Base-by-base conservation (phyloP, 2,329 filamentous ascomycete genomes). In the Penicillium olsonii region DNA sequence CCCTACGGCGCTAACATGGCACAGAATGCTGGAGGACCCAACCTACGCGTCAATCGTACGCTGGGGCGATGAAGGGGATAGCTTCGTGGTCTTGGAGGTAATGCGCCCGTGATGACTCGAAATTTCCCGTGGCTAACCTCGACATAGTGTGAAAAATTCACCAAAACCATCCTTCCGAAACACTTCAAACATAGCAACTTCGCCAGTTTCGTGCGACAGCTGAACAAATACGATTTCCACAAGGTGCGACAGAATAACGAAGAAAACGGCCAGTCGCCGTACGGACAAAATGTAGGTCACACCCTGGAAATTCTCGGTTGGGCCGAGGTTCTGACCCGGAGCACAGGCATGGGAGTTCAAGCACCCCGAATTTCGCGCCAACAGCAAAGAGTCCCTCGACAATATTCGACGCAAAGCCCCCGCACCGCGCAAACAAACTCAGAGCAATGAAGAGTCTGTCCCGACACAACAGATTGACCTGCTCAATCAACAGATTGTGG, bases 111-210 rank as follows among this genome's bases (percentile, higher is more conserved):
- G 18, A 12, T 34, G 68, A 58, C 48, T 42, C 52, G 31, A 33
- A 42, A 24, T 9, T 14, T 50, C 48, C 48, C 48, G 40, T 34
- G 39, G 37, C 63, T 66, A 50, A 63, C 45, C 38, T 17, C 43
- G 26, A 42, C 31, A 43, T 69, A 96, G 92, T 95, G 95, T 71
- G 92, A 97, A 71, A 96, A 95, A 71, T 99, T 99, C 67, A 97
- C 94, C 18, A 96, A 96, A 70, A 88, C 89, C 33, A 95, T 99
- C 62, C 83, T 99, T 14, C 94, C 94, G 2, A 96, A 97, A 69
- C 91, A 97, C 66, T 99, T 99, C 79, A 99, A 99, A 74, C 94
- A 97, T 75, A 95, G 90, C 81, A 96, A 96, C 71, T 96, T 96
- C 76, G 92, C 92, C 26, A 96, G 91, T 73, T 96, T 96, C 68